These are phyloP conservation scores for Paramecium sonneborni DNA, from an alignment of 73 alveolate species.

Conservation along the genomic window DNA sequence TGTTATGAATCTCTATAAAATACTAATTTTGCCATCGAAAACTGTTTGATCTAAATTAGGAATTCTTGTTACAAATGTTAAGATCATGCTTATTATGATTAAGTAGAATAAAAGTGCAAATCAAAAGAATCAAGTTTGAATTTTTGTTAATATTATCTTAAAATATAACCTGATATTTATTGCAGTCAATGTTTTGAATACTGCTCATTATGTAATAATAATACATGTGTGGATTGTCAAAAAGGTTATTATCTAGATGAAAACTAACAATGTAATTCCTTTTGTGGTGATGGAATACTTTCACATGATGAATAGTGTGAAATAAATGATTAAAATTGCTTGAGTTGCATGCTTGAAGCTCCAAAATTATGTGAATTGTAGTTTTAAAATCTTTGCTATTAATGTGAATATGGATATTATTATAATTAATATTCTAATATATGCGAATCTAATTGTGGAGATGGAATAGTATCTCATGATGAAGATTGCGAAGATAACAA, in stretches of 20 bases:
- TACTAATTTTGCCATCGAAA: too few species aligned
- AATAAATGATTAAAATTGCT: too few species aligned
- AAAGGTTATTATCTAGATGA: not conserved
- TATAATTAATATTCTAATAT: too few species aligned
- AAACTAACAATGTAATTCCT: not conserved
- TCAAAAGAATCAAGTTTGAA: not conserved
- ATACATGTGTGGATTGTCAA: not conserved
- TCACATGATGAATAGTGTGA: not conserved
- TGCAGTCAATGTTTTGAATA: not conserved
- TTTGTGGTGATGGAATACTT: not conserved
- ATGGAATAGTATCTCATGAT: not conserved
- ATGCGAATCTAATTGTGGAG: not conserved
- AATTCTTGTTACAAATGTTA: not conserved
- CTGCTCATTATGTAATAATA: not conserved
- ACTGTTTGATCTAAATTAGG: too few species aligned
- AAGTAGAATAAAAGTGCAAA: not conserved
- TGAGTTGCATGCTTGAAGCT: too few species aligned
- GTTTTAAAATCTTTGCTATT: too few species aligned
- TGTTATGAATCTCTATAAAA: not conserved
- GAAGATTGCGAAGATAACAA: not conserved
- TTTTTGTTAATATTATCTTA: too few species aligned
- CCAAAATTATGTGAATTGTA: too few species aligned
- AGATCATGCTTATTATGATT: not conserved
- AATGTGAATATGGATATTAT: too few species aligned
- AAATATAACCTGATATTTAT: too few species aligned